These are phyloP conservation scores for Talaromyces sp. DNA, from an alignment of 2,329 filamentous ascomycete genomes.

Conservation along the genomic window DNA sequence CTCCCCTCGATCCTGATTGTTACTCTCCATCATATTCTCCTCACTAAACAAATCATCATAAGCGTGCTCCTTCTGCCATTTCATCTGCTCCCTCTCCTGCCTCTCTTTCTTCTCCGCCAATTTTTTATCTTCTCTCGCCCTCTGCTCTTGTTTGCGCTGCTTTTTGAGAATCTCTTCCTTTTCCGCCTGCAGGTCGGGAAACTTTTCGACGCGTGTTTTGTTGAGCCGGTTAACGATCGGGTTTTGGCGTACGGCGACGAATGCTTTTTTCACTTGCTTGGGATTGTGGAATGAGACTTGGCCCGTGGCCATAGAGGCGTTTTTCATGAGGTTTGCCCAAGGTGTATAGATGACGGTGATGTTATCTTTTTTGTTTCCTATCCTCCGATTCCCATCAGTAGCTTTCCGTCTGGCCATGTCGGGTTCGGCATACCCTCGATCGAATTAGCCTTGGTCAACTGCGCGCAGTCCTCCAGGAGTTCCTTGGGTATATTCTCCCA, in stretches of 20 bases:
- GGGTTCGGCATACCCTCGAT: constrained; percentile 68
- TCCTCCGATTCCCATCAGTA: neutral
- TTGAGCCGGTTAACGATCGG: constrained; percentile 94
- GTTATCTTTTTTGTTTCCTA: constrained; percentile 99
- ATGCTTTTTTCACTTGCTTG: constrained; percentile 75
- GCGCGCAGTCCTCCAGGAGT: constrained; percentile 83
- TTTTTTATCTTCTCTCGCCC: constrained; percentile 39
- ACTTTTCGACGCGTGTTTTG: constrained; percentile 89
- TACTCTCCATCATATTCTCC: constrained; percentile 70
- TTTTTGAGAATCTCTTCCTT: constrained; percentile 72
- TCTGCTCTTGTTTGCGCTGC: constrained; percentile 65
- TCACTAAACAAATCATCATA: constrained; percentile 91
- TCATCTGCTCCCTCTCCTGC: constrained; percentile 81
- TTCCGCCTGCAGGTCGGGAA: constrained; percentile 77
- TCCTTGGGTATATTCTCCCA: constrained; percentile 79
- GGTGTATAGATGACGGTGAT: constrained; percentile 95
- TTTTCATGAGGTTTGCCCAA: constrained; percentile 94
- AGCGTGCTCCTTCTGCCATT: constrained; percentile 95
- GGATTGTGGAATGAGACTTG: constrained; percentile 93
- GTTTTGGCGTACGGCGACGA: constrained; percentile 80
- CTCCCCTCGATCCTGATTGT: constrained; percentile 78
- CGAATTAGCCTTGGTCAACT: constrained; percentile 97
- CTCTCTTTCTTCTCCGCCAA: constrained; percentile 42
- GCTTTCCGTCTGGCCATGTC: too few species aligned
- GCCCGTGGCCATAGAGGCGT: constrained; percentile 90